These are phyloP conservation scores for Forsythia suspensa DNA, from an alignment of 257 asterid species.

Conservation along the genomic window DNA sequence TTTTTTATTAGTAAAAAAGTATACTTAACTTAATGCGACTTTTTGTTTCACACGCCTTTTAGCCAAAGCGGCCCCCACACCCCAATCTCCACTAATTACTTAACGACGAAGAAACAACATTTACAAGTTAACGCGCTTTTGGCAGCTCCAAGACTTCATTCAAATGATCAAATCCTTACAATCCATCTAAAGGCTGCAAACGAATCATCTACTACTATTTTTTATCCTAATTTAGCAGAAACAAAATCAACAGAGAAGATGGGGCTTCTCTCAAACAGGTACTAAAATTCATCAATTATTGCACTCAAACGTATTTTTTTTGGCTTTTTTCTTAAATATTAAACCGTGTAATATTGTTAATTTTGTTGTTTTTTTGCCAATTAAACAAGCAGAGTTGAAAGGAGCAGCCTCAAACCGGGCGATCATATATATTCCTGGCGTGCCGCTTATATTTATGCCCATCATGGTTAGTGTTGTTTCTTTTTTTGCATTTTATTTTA, in stretches of 20 bases:
- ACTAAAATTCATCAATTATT: neutral
- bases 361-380: neutral
- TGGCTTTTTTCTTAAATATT: too few species aligned
- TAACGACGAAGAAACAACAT: neutral
- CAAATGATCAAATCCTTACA: neutral
- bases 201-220: neutral
- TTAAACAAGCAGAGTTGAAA: constrained; percentile 47
- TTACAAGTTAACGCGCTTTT: neutral
- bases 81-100: neutral
- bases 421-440: constrained; percentile 98
- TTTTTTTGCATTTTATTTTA: neutral
- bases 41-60: too few species aligned
- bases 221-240: neutral
- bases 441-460: constrained; percentile 81
- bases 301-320: neutral
- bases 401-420: constrained; percentile 76
- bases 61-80: neutral
- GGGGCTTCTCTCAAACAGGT: constrained; percentile 65
- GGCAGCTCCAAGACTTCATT: neutral
- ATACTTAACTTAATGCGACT: too few species aligned
- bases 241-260: constrained; percentile 19
- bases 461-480: constrained; percentile 61
- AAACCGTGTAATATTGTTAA: neutral
- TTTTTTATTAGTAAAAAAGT: too few species aligned
- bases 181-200: neutral